phyloP scores from a whole-genome alignment of 179 eudicot species.

The Beta macrorhiza region DNA sequence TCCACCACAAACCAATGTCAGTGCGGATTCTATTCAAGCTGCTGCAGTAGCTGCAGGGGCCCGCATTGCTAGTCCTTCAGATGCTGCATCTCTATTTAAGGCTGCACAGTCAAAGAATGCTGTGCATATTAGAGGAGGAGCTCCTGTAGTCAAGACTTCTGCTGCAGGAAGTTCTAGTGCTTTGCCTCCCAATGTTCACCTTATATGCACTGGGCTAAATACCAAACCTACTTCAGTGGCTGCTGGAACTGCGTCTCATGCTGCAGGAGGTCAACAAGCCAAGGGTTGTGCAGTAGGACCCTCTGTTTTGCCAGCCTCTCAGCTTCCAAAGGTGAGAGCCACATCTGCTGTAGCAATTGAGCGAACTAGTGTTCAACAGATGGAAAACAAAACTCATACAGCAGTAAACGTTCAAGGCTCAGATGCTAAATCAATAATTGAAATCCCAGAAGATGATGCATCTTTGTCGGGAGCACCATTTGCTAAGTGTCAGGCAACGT shows the following conservation, averaged over 20 bases:
- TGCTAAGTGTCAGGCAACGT: conserved; percentile 19
- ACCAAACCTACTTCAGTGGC: conserved; percentile 6
- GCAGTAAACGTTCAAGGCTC: conserved; percentile 19
- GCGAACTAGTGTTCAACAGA: conserved; percentile 19
- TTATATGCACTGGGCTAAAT: conserved; percentile 46
- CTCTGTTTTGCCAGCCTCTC: conserved; percentile 15
- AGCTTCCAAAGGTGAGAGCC: conserved; percentile 23
- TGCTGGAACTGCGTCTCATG: conserved; percentile 29
- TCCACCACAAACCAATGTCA: conserved; percentile 30
- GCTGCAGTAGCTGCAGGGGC: conserved; percentile 87
- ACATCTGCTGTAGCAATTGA: conserved; percentile 12
- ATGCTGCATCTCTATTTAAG: conserved; percentile 51
- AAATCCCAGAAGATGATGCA: conserved; percentile 26
- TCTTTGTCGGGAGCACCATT: conserved; percentile 12
- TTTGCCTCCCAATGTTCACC: conserved; percentile 52
- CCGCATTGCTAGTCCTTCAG: conserved; percentile 66
- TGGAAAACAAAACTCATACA: conserved; percentile 17
- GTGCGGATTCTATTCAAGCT: conserved; percentile 50
- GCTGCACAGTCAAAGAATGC: conserved; percentile 63
- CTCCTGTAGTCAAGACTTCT: conserved; percentile 27
- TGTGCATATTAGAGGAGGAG: conserved; percentile 1
- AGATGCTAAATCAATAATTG: conserved; percentile 17
- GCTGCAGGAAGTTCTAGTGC: conserved; percentile 39
- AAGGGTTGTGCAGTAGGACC: conserved; percentile 13
- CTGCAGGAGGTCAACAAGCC: conserved; percentile 26